Evolutionary conservation across 2,329 filamentous ascomycete genomes (phyloP).

Genomic region (Fusarium sp.): DNA sequence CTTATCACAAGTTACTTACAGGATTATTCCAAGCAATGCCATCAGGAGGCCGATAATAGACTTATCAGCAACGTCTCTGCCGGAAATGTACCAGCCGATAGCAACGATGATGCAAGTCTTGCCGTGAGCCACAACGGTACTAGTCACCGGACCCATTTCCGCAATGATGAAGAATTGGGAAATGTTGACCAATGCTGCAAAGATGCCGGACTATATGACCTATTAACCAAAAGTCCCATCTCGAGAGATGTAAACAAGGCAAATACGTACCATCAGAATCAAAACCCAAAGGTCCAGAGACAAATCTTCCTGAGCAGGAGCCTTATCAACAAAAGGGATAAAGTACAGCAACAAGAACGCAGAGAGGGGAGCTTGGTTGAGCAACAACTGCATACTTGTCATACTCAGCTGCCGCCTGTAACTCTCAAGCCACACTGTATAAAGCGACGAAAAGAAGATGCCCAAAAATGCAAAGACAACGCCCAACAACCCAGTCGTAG

Average conservation of each 20-base stretch:
- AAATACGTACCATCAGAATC: not conserved
- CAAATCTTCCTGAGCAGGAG: not conserved
- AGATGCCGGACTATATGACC: not conserved
- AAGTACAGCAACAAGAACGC: not conserved
- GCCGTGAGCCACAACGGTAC: not conserved
- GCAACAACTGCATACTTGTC: not conserved
- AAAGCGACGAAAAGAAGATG: not conserved
- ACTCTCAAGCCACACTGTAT: not conserved
- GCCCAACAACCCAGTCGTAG: not conserved
- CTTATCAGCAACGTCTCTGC: not conserved
- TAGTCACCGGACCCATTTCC: not conserved
- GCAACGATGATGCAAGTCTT: not conserved
- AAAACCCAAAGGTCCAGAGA: not conserved
- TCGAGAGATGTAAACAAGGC: rapidly evolving
- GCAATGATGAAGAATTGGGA: not conserved
- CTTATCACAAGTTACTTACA: not conserved
- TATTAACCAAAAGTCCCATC: rapidly evolving
- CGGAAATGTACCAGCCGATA: not conserved
- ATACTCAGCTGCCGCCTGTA: not conserved
- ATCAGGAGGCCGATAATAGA: not conserved
- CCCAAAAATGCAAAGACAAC: not conserved
- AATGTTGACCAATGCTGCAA: not conserved
- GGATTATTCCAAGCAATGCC: not conserved
- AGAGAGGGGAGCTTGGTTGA: not conserved
- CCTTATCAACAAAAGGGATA: not conserved